Percentiles rank a stretch among this genome's conserved stretches.
phyloP scores from a whole-genome alignment of 148 eudicot species.

The Nepenthes gracilis region DNA sequence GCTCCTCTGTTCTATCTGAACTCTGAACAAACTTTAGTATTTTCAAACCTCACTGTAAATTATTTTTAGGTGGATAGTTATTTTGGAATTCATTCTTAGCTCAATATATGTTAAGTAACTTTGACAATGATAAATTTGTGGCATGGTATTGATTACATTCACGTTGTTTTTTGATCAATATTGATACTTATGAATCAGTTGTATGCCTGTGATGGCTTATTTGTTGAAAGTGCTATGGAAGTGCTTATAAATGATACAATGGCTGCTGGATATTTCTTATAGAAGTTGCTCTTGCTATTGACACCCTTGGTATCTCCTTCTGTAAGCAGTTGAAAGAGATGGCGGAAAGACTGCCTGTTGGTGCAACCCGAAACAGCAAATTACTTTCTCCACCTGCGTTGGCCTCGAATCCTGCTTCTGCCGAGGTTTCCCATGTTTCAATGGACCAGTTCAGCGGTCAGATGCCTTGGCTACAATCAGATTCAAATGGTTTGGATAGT shows the following conservation, averaged over 20 bases:
- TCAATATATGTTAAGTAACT: too few species aligned
- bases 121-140: too few species aligned
- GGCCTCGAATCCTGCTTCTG: constrained; percentile 24
- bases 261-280: neutral
- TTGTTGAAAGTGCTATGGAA: neutral
- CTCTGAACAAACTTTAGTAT: too few species aligned
- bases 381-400: constrained; percentile 45
- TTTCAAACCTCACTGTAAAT: neutral
- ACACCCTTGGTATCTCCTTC: constrained; percentile 1
- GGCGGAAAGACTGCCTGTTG: constrained; percentile 97
- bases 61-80: neutral
- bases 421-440: constrained; percentile 41
- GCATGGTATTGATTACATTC: too few species aligned
- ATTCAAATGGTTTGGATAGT: constrained; percentile 42
- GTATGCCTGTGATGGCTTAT: neutral
- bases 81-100: neutral
- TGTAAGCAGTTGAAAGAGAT: constrained; percentile 60
- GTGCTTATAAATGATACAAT: neutral
- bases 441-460: constrained; percentile 38
- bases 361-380: constrained; percentile 60
- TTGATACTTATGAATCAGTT: too few species aligned
- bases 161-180: too few species aligned
- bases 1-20: too few species aligned
- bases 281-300: neutral
- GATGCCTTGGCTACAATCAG: constrained; percentile 34